phyloP scores from a whole-genome alignment of 1,284 basidiomycete species.

The Mrakiaceae sp. region DNA sequence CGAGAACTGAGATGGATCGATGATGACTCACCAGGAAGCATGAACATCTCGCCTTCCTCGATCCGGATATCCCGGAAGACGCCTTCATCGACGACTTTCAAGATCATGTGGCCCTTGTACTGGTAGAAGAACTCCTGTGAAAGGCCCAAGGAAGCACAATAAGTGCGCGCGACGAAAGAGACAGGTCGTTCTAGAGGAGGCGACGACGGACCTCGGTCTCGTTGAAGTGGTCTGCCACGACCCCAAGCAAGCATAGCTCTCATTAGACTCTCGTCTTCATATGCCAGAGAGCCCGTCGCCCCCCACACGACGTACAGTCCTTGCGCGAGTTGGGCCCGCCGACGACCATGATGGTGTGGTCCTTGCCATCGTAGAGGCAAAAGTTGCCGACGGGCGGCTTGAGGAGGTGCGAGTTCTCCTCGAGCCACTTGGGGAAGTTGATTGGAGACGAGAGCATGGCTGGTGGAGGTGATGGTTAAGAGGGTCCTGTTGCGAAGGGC shows the following conservation, averaged over 20 bases:
- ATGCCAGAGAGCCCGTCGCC: too few relatives aligned
- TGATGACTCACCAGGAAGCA: constrained; percentile 61
- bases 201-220: constrained; percentile 60
- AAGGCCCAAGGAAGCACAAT: neutral
- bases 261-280: neutral
- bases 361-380: constrained; percentile 69
- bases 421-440: constrained; percentile 76
- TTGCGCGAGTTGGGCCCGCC: constrained; percentile 85
- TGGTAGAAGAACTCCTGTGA: constrained; percentile 90
- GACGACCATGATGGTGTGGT: constrained; percentile 82
- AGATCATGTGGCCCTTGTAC: constrained; percentile 77
- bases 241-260: neutral
- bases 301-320: constrained; percentile 42
- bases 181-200: neutral
- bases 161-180: neutral
- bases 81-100: constrained; percentile 78
- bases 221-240: constrained; percentile 58
- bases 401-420: constrained; percentile 62
- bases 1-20: too few relatives aligned
- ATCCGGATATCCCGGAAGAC: constrained; percentile 78
- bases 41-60: constrained; percentile 91
- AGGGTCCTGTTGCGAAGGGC: neutral
- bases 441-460: constrained; percentile 48
- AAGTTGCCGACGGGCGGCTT: constrained; percentile 86
- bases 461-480: neutral